Percentiles rank a stretch among this genome's conserved stretches.
Conservation (phyloP, 768 basidiomycete species). For the Rhodotorula sphaerocarpa region DNA sequence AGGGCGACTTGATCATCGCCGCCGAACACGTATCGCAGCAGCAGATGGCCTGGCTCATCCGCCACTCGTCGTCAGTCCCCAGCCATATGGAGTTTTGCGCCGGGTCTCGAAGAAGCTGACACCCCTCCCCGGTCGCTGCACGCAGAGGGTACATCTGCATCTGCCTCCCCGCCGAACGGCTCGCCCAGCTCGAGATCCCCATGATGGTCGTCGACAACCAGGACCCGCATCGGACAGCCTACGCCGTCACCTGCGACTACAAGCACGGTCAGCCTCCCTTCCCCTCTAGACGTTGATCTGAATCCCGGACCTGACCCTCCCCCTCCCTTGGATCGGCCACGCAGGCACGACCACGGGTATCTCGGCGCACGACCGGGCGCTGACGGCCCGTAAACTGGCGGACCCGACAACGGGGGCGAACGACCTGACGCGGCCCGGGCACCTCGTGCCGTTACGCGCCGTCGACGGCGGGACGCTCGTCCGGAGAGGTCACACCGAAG, state of each 20-base stretch:
- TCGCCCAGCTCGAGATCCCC: conserved; percentile 69
- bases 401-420: conserved; percentile 48
- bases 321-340: too few relatives aligned
- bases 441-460: conserved; percentile 86
- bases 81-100: background rate
- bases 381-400: conserved; percentile 77
- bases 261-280: conserved; percentile 57
- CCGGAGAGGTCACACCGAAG: conserved; percentile 91
- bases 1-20: conserved; percentile 89
- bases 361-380: conserved; percentile 85
- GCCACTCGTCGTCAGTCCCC: conserved; percentile 73
- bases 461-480: conserved; percentile 72
- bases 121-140: too few relatives aligned
- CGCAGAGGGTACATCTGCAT: conserved; percentile 87
- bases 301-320: background rate
- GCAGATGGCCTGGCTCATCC: conserved; percentile 99
- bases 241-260: conserved; percentile 92
- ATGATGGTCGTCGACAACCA: conserved; percentile 92
- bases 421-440: conserved; percentile 87
- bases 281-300: background rate
- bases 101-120: too few relatives aligned
- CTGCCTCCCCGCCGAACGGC: conserved; percentile 64
- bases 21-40: conserved; percentile 72
- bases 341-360: conserved; percentile 90
- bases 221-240: conserved; percentile 85